Percentiles rank a stretch among this genome's conserved stretches.
Conservation (phyloP, 306 rosid species). For the Vachellia collinsii region DNA sequence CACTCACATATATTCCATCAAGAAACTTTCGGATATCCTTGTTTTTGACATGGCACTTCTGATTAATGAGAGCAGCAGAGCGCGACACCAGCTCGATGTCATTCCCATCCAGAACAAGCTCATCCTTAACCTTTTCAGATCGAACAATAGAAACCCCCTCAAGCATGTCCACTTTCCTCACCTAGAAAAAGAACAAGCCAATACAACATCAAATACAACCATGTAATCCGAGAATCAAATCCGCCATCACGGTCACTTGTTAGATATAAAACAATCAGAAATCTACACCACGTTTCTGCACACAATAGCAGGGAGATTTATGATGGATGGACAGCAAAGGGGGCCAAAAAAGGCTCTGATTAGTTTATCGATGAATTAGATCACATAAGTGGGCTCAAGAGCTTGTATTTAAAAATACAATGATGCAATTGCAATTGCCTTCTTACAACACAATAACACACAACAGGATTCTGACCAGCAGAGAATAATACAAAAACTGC, state of each 20-base stretch:
- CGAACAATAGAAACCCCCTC: slow-evolving; percentile 64
- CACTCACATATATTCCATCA: slow-evolving; percentile 80
- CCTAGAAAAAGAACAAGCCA: slow-evolving; percentile 43
- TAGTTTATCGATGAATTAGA: background rate
- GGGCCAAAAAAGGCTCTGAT: background rate
- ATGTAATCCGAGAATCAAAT: too few species aligned
- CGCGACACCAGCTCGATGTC: slow-evolving; percentile 85
- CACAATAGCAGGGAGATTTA: background rate
- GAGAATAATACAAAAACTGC: too few species aligned
- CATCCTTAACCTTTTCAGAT: slow-evolving; percentile 86
- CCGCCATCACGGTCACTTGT: too few species aligned
- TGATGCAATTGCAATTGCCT: background rate
- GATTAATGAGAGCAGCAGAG: slow-evolving; percentile 76
- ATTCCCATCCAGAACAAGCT: slow-evolving; percentile 75
- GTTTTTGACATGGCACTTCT: slow-evolving; percentile 86
- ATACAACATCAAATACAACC: background rate
- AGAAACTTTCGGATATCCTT: slow-evolving; percentile 83
- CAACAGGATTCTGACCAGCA: too few species aligned
- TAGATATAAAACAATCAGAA: too few species aligned
- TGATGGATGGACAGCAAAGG: background rate
- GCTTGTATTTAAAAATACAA: background rate
- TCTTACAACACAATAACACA: too few species aligned
- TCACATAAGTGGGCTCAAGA: too few species aligned
- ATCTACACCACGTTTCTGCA: background rate
- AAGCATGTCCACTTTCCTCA: slow-evolving; percentile 86